Evolutionary conservation across 116 monocot species (phyloP), one percentile per base, ranked within the genome.

Genomic region (Zostera marina): DNA sequence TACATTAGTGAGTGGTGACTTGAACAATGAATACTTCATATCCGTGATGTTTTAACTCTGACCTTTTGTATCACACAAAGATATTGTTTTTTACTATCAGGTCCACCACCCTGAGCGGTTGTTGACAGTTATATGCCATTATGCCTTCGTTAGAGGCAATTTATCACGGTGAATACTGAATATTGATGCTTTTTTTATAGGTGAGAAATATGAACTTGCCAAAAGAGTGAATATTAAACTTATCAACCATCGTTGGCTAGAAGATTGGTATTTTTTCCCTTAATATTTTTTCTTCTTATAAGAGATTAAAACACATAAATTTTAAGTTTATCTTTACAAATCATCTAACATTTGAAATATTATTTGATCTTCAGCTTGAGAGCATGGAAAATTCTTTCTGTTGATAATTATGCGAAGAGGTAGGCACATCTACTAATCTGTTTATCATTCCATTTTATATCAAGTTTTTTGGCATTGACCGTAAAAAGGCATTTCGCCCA

Each of bases 171-270:
- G 24, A 61, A 23, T 47, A 32, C 9, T 24, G 32, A 61, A 23
- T 47, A 32, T 17, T 24, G 32, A 61, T 26, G 7, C 47, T 23
- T 40, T 41, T 8, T 47, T n/a, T 11, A 25, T 47, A 96, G 96
- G 96, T 77, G 96, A 96, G 60, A 96, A 96, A 51, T 96, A 85
- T 59, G 96, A 82, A 67, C 78, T 89, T 55, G 96, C 96, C n/a
- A 85, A 72, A 67, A 89, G 80, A 72, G 78, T 85, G 42, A 80
- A 89, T 56, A 96, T 96, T 58, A 89, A 89, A 68, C 96, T 96
- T 67, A 85, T 96, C 53, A 96, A 96, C 71, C 89, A 89, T 60
- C 72, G 66, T 17, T 96, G 96, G 96, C 66, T 96, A 56, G 96
- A 85, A 74, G 96, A 96, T 26, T 89, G 96, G 96, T 96, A 80